phyloP scores from a whole-genome alignment of 345 rosid genomes.

The Gossypium stocksii region DNA sequence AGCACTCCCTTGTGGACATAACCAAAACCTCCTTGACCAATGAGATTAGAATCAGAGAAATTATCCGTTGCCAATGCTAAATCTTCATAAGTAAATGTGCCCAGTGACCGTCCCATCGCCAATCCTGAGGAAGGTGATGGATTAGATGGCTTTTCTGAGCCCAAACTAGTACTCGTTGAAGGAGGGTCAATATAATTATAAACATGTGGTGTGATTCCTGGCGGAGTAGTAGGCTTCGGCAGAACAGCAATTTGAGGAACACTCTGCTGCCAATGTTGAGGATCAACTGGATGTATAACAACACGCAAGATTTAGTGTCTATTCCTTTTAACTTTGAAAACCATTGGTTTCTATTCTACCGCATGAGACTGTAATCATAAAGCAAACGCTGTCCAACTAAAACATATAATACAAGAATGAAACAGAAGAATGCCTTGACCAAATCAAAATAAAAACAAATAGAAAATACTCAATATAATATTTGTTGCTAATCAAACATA shows the following conservation, averaged over 20 bases:
- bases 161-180: slow-evolving; percentile 33
- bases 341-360: neutral
- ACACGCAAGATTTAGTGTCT: neutral
- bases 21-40: slow-evolving; percentile 85
- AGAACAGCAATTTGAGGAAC: slow-evolving; percentile 18
- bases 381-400: neutral
- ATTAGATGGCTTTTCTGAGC: slow-evolving; percentile 33
- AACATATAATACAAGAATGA: slow-evolving; percentile 3
- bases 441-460: neutral
- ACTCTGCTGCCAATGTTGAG: slow-evolving; percentile 38
- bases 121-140: slow-evolving; percentile 36
- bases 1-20: slow-evolving; percentile 68
- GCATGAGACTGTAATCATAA: neutral
- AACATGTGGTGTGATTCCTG: slow-evolving; percentile 16
- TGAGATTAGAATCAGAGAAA: slow-evolving; percentile 45
- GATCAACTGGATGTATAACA: slow-evolving; percentile 28
- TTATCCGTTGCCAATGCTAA: slow-evolving; percentile 47
- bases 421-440: neutral
- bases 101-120: slow-evolving; percentile 38
- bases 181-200: slow-evolving; percentile 19
- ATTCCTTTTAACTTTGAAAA: neutral
- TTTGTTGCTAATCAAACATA: neutral
- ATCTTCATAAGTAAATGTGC: slow-evolving; percentile 49
- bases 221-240: slow-evolving; percentile 34
- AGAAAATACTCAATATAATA: neutral